These are phyloP conservation scores for Microbotryum silenes-acaulis DNA, from an alignment of 1,284 basidiomycete species.

Conservation along the genomic window DNA sequence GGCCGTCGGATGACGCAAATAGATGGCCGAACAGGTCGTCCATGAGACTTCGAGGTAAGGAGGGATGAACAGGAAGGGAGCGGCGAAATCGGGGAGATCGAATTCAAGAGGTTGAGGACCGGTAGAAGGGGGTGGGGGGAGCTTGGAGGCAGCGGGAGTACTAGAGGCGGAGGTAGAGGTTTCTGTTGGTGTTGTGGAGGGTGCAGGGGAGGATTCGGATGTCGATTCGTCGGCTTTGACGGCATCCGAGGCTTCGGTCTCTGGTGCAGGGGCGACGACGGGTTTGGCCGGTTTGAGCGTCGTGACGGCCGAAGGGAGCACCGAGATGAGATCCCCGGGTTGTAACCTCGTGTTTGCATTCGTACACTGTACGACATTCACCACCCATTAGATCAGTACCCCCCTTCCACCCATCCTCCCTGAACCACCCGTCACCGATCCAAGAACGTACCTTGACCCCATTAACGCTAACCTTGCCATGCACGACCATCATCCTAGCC, in stretches of 20 bases:
- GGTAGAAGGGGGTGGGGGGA: slow-evolving; percentile 20
- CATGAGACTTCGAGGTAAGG: slow-evolving; percentile 90
- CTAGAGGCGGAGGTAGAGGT: slow-evolving; percentile 16
- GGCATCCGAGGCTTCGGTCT: slow-evolving; percentile 27
- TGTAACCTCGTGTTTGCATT: slow-evolving; percentile 84
- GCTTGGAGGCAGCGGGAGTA: slow-evolving; percentile 16
- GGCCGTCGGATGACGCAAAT: slow-evolving; percentile 91
- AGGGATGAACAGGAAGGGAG: slow-evolving; percentile 90
- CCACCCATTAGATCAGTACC: no score
- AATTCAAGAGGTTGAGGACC: slow-evolving; percentile 46
- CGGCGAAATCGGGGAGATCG: slow-evolving; percentile 75
- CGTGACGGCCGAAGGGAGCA: slow-evolving; percentile 67
- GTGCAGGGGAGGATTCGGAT: slow-evolving; percentile 12
- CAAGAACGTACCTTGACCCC: slow-evolving; percentile 63
- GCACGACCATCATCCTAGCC: slow-evolving; percentile 74
- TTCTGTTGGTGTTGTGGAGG: slow-evolving; percentile 15
- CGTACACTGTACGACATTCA: slow-evolving; percentile 51
- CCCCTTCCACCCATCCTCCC: no score
- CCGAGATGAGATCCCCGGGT: slow-evolving; percentile 88
- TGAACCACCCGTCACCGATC: no score
- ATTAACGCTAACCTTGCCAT: slow-evolving; percentile 82
- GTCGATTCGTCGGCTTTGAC: slow-evolving; percentile 19
- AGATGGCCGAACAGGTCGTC: slow-evolving; percentile 83
- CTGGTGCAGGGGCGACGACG: slow-evolving; percentile 31
- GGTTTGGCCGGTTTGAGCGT: slow-evolving; percentile 23